Percentiles rank a stretch among this genome's conserved stretches.
Conservation (phyloP, 1,284 basidiomycete species). For the Pisolithus thermaeus region DNA sequence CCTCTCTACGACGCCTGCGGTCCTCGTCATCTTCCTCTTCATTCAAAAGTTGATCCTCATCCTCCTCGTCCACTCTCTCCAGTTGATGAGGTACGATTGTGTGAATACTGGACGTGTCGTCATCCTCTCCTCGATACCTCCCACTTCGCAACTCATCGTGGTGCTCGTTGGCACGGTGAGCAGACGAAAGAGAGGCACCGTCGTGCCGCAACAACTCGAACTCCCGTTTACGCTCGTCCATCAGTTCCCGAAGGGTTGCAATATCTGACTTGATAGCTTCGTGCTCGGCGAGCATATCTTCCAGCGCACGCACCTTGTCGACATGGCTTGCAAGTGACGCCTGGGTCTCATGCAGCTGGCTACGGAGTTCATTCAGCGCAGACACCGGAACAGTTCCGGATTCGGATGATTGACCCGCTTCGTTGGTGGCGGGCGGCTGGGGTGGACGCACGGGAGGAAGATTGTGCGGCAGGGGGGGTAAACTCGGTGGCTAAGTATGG, state of each 20-base stretch:
- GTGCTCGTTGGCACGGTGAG: constrained; percentile 22
- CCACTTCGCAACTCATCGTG: constrained; percentile 21
- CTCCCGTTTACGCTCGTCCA: constrained; percentile 50
- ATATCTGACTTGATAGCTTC: constrained; percentile 84
- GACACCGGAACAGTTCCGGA: constrained; percentile 22
- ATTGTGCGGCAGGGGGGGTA: constrained; percentile 54
- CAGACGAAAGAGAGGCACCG: constrained; percentile 18
- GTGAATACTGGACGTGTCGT: constrained; percentile 51
- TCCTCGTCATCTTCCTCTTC: constrained; percentile 43
- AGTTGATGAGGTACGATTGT: constrained; percentile 64
- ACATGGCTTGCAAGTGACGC: constrained; percentile 73
- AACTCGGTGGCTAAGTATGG: constrained; percentile 44
- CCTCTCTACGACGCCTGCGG: constrained; percentile 44
- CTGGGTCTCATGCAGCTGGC: constrained; percentile 85
- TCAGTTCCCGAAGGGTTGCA: constrained; percentile 59
- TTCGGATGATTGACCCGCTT: constrained; percentile 15
- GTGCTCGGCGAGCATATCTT: constrained; percentile 82
- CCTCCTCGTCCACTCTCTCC: constrained; percentile 72
- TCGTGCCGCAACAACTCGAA: constrained; percentile 17
- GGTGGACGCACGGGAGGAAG: constrained; percentile 63
- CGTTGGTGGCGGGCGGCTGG: constrained; percentile 30
- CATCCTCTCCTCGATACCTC: constrained; percentile 49
- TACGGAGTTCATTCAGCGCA: constrained; percentile 53
- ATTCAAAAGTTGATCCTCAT: constrained; percentile 52
- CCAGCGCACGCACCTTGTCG: constrained; percentile 82